phyloP scores from a whole-genome alignment of 345 rosid genomes.

The Limnanthes douglasii region DNA sequence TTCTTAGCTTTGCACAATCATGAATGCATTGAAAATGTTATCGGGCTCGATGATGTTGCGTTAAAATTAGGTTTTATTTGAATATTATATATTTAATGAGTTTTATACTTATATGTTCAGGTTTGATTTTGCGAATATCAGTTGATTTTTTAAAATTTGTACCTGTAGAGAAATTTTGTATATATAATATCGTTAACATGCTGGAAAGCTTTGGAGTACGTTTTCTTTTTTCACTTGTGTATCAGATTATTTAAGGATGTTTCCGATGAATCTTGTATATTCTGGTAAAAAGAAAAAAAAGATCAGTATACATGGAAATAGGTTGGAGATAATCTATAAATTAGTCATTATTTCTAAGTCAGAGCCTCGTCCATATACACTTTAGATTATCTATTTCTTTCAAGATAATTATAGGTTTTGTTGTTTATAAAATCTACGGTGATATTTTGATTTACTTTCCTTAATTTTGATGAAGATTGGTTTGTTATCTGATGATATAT shows the following conservation, averaged over 20 bases:
- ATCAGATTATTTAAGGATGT: not conserved
- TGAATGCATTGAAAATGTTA: conserved; percentile 40
- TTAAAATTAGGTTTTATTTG: conserved; percentile 34
- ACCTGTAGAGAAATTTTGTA: conserved; percentile 83
- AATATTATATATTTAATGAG: not conserved
- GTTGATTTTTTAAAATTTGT: not conserved
- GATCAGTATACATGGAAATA: conserved; percentile 81
- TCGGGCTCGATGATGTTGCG: conserved; percentile 87
- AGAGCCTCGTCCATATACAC: no score
- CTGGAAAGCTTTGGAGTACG: conserved; percentile 84
- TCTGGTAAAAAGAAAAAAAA: conserved; percentile 48
- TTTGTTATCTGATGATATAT: no score
- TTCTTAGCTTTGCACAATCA: conserved; percentile 63
- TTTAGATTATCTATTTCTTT: no score
- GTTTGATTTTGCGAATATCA: no score
- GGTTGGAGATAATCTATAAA: conserved; percentile 44
- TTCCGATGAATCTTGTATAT: conserved; percentile 23
- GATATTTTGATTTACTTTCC: no score
- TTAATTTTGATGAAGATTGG: no score
- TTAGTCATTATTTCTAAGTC: no score
- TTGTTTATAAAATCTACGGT: no score
- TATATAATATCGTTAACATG: conserved; percentile 79
- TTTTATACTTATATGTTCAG: no score
- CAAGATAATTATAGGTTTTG: no score
- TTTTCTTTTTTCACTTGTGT: no score